phyloP scores from a whole-genome alignment of 2,329 filamentous ascomycete genomes.

The Stylonectria norvegica region DNA sequence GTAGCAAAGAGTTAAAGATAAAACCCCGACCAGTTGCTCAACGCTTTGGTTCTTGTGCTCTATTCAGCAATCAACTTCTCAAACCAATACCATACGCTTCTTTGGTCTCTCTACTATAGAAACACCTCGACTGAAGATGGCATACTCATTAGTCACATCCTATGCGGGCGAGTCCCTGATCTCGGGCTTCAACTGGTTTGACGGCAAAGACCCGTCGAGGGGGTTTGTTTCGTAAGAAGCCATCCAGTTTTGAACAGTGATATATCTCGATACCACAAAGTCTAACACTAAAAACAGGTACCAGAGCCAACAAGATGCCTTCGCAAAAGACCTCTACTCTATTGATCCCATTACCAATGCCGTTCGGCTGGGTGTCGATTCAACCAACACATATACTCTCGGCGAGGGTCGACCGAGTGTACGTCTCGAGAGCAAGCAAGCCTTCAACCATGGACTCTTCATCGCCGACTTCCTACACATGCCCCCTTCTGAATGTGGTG shows the following conservation, averaged over 20 bases:
- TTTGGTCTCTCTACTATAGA: slow-evolving; percentile 8
- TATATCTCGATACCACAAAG: not conserved
- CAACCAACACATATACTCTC: slow-evolving; percentile 34
- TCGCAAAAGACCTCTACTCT: slow-evolving; percentile 39
- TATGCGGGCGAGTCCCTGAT: slow-evolving; percentile 44
- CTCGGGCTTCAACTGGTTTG: slow-evolving; percentile 48
- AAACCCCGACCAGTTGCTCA: slow-evolving; percentile 16
- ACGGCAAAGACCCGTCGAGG: slow-evolving; percentile 56
- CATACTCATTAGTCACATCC: slow-evolving; percentile 42
- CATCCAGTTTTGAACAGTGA: no score
- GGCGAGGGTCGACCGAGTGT: slow-evolving; percentile 55
- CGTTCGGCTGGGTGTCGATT: slow-evolving; percentile 47
- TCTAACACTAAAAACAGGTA: slow-evolving; percentile 35
- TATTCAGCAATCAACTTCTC: slow-evolving; percentile 1
- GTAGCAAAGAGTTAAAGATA: slow-evolving; percentile 12
- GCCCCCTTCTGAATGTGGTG: slow-evolving; percentile 66
- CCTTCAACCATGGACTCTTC: slow-evolving; percentile 64
- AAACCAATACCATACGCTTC: not conserved
- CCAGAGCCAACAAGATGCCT: slow-evolving; percentile 40
- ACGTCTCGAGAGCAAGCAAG: slow-evolving; percentile 61
- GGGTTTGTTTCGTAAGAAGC: slow-evolving; percentile 64
- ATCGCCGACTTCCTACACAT: slow-evolving; percentile 72
- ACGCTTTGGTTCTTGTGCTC: slow-evolving; percentile 7
- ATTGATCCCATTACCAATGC: slow-evolving; percentile 39
- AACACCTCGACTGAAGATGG: slow-evolving; percentile 24